These are phyloP conservation scores for Lachnellula suecica DNA, from an alignment of 2,329 filamentous ascomycete genomes.

Conservation along the genomic window DNA sequence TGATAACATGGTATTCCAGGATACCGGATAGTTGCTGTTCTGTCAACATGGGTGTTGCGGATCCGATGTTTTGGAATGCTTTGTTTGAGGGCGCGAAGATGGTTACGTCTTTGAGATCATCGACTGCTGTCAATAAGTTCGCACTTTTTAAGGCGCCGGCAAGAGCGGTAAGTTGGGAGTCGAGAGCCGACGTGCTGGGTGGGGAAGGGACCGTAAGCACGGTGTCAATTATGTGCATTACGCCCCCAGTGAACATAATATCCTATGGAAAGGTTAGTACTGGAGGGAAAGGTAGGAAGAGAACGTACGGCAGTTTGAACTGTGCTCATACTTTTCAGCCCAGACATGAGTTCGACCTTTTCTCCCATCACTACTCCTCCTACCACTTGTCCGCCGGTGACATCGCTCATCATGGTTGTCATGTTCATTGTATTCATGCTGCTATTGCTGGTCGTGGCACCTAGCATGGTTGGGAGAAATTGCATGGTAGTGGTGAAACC, in stretches of 20 bases:
- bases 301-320: constrained; percentile 32
- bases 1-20: constrained; percentile 35
- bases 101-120: constrained; percentile 48
- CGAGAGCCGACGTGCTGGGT: constrained; percentile 25
- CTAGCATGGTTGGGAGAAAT: constrained; percentile 41
- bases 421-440: no score
- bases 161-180: constrained; percentile 35
- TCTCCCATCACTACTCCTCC: constrained; percentile 37
- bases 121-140: constrained; percentile 35
- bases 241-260: constrained; percentile 44
- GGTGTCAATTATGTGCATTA: constrained; percentile 50
- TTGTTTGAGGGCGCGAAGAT: constrained; percentile 34
- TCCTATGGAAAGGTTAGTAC: constrained; percentile 35
- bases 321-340: constrained; percentile 39
- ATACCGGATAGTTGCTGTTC: constrained; percentile 24
- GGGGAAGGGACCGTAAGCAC: constrained; percentile 45
- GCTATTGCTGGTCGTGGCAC: constrained; percentile 12
- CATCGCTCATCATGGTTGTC: constrained; percentile 42
- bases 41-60: constrained; percentile 23
- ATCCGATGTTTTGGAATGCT: constrained; percentile 33
- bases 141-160: constrained; percentile 32
- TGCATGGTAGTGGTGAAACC: constrained; percentile 33
- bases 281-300: background rate
- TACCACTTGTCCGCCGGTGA: constrained; percentile 47
- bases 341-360: constrained; percentile 36